Conservation (phyloP, 2,329 filamentous ascomycete genomes). For the Endocalyx cinctus region DNA sequence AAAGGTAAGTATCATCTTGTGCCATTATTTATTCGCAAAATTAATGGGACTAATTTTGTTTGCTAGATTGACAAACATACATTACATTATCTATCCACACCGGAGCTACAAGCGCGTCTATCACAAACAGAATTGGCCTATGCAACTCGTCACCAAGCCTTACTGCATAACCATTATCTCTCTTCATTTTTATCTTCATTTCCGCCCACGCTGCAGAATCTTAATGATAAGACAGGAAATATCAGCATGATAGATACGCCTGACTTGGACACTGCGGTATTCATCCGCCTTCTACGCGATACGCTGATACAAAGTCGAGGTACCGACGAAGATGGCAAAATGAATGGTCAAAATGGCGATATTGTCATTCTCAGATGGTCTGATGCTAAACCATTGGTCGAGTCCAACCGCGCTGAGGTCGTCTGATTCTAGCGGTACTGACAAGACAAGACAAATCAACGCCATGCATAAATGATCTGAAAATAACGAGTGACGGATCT, state of each 20-base stretch:
- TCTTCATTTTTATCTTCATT: slow-evolving; percentile 81
- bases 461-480: too few species aligned
- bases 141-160: slow-evolving; percentile 75
- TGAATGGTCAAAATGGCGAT: slow-evolving; percentile 58
- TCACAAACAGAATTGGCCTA: slow-evolving; percentile 77
- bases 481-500: too few species aligned
- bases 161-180: slow-evolving; percentile 81
- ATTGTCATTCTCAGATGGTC: slow-evolving; percentile 69
- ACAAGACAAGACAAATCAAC: too few species aligned
- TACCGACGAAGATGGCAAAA: slow-evolving; percentile 56
- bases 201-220: slow-evolving; percentile 69
- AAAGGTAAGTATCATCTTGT: slow-evolving; percentile 56
- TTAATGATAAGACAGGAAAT: slow-evolving; percentile 87
- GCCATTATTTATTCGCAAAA: not conserved
- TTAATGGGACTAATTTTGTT: slow-evolving; percentile 3
- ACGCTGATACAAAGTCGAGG: slow-evolving; percentile 55
- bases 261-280: slow-evolving; percentile 78
- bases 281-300: slow-evolving; percentile 67
- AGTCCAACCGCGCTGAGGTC: slow-evolving; percentile 52
- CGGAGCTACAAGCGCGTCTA: slow-evolving; percentile 55
- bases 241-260: slow-evolving; percentile 90
- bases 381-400: slow-evolving; percentile 61
- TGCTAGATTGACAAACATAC: slow-evolving; percentile 70
- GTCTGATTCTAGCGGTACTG: too few species aligned
- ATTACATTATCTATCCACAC: slow-evolving; percentile 64